Conservation (phyloP, 1,284 basidiomycete genomes). For the Mrakiaceae sp. region DNA sequence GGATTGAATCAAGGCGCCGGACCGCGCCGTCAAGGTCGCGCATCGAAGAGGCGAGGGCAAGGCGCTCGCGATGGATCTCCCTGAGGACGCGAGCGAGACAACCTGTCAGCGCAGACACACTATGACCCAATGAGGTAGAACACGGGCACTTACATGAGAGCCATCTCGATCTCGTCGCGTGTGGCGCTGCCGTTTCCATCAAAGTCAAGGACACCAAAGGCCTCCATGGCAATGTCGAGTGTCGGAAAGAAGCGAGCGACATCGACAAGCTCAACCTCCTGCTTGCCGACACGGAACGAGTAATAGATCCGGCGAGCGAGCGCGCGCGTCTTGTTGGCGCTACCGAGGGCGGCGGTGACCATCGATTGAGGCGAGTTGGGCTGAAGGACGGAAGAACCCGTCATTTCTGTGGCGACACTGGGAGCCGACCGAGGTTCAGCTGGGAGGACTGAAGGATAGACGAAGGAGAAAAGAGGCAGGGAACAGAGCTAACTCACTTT, state of each 20-base stretch:
- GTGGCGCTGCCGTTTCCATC: slow-evolving; percentile 69
- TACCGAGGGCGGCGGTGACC: slow-evolving; percentile 65
- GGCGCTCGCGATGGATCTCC: slow-evolving; percentile 72
- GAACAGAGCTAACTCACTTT: slow-evolving; percentile 31
- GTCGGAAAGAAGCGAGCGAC: slow-evolving; percentile 61
- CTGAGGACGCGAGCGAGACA: slow-evolving; percentile 28
- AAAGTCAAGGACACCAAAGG: slow-evolving; percentile 69
- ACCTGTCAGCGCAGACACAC: slow-evolving; percentile 17
- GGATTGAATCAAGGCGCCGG: slow-evolving; percentile 52
- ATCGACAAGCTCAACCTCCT: slow-evolving; percentile 54
- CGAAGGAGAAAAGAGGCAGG: slow-evolving; percentile 35
- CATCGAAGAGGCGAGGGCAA: slow-evolving; percentile 78
- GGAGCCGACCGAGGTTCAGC: background rate
- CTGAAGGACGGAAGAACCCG: slow-evolving; percentile 60
- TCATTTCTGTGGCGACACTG: slow-evolving; percentile 39
- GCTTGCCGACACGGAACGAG: slow-evolving; percentile 53
- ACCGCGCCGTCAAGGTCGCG: slow-evolving; percentile 83
- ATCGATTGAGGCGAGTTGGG: slow-evolving; percentile 76
- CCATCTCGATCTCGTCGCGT: slow-evolving; percentile 63
- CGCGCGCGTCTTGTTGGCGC: slow-evolving; percentile 68
- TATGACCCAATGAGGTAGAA: background rate
- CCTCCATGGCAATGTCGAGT: slow-evolving; percentile 51
- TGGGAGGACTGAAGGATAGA: background rate
- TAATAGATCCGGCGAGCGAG: slow-evolving; percentile 77
- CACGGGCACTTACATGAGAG: slow-evolving; percentile 44